Evolutionary conservation across 805 yeast genomes (phyloP), one percentile per base, ranked within the genome.

Genomic region (Starmerella kuoi): DNA sequence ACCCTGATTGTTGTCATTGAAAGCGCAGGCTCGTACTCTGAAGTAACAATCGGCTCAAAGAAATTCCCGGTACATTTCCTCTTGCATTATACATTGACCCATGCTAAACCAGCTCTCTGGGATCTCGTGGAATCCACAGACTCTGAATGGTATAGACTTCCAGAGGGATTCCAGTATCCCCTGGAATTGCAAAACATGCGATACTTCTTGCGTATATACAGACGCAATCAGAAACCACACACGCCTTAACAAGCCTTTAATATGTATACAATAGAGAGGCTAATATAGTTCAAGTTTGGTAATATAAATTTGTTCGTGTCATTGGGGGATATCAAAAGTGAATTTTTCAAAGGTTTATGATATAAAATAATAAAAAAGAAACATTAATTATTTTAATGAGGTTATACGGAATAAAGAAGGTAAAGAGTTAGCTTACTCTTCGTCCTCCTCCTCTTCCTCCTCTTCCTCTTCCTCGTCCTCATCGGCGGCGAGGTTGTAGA

Each of bases 401-500:
- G 36, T 22, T 18, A 22, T 11, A 22, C 21, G 11, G 15, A 31
- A 37, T 19, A 9, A 22, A 15, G 22, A 37, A 17, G 31, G 34
- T 25, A 14, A 14, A 25, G 32, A 28, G 23, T 26, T 34, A 20
- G 31, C 28, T 45, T 51, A 45, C 48, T 50, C 48, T 42, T 48
- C 50, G 24, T 53, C 58, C 44, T 53, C 56, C 42, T 51, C 59
- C 45, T 53, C 60, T 17, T 56, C 62, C 46, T 61, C 63, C 70
- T 84, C 85, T 68, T 86, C 95, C 63, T 84, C 95, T 60, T 81
- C 94, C 67, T 82, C 95, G 61, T 77, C 84, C 64, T 87, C 96
- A 63, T 87, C 94, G 61, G 83, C 88, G 62, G 88, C 86, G 69
- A 88, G 91, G 70, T 93, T 85, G 95, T 84, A 91, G 95, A 88